Evolutionary conservation across 2,329 filamentous ascomycete genomes (phyloP), one percentile per base, ranked within the genome.

Genomic region (Capronia coronata): DNA sequence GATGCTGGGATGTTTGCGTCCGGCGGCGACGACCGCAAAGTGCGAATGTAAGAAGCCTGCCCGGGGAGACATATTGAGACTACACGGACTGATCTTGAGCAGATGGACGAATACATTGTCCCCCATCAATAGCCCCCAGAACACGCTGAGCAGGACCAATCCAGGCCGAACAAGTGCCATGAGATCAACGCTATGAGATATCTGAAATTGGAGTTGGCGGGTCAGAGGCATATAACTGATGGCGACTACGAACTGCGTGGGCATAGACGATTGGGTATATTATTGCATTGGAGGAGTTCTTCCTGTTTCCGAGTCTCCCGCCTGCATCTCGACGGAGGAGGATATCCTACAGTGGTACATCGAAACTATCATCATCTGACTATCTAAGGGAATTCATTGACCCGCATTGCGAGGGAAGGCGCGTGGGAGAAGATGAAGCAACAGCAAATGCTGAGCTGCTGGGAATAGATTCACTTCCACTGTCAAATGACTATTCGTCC

Each of bases 1-100:
- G 80, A 96, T 63, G 82, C 87, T 1, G 80, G 79, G 54, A 84
- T 96, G 73, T 87, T 96, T 68, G 93, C 89, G 13, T 91, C 89
- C 10, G 91, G 87, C 51, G 90, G 91, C 14, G 93, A 98, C 65
- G 93, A 97, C 63, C 76, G 77, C 46, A 82, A 78, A 64, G 83
- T 97, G 56, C 83, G 84, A 69, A 89, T 98, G 85, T 96, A 74
- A 74, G 86, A n/a, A n/a, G n/a, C n/a, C 25, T 13, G 13, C 3
- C 3, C 21, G 3, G n/a, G n/a, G n/a, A 29, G 40, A 29, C 23
- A 16, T 14, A 1, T 46, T 68, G 66, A 51, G 69, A 66, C 22
- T 23, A 4, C 13, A n/a, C 3, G n/a, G 25, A 41, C 37, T 43
- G 40, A 57, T 46, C 8, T n/a, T 64, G 27, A 61, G 18, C 58